phyloP scores from a whole-genome alignment of 352 stramenopile species.

The Blastocystis sp. region DNA sequence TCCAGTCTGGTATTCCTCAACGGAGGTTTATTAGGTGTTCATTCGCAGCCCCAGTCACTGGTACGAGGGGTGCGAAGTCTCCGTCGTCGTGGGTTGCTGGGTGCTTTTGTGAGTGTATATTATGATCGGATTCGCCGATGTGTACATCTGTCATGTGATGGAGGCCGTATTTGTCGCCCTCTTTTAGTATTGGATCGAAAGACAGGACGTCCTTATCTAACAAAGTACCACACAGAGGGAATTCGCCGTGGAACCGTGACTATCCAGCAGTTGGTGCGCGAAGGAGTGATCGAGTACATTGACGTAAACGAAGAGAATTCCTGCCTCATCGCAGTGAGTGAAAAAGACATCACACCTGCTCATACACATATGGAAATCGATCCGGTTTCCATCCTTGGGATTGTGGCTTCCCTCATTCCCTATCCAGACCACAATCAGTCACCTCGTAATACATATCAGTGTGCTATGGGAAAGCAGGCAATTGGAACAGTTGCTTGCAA shows the following conservation, averaged over 20 bases:
- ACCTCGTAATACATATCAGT: constrained; percentile 99
- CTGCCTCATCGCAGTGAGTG: constrained; percentile 89
- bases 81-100: constrained; percentile 69
- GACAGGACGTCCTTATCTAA: constrained; percentile 82
- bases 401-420: constrained; percentile 94
- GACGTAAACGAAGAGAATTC: constrained; percentile 99
- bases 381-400: constrained; percentile 93
- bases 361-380: constrained; percentile 99
- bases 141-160: constrained; percentile 96
- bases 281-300: constrained; percentile 95
- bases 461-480: constrained; percentile 99
- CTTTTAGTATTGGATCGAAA: constrained; percentile 85
- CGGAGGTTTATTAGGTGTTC: constrained; percentile 92
- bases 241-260: constrained; percentile 74
- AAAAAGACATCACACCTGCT: constrained; percentile 75
- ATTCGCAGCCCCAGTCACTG: constrained; percentile 78
- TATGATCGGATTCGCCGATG: constrained; percentile 81
- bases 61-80: constrained; percentile 66
- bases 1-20: constrained; percentile 97
- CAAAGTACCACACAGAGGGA: constrained; percentile 87
- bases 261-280: constrained; percentile 75
- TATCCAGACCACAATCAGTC: constrained; percentile 98
- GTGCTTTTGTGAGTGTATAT: constrained; percentile 97
- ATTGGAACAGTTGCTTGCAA: constrained; percentile 98
- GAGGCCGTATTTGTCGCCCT: constrained; percentile 91